Evolutionary conservation across 108 stramenopile genomes (phyloP), one percentile per base, ranked within the genome.

Genomic region (Fistulifera solaris): DNA sequence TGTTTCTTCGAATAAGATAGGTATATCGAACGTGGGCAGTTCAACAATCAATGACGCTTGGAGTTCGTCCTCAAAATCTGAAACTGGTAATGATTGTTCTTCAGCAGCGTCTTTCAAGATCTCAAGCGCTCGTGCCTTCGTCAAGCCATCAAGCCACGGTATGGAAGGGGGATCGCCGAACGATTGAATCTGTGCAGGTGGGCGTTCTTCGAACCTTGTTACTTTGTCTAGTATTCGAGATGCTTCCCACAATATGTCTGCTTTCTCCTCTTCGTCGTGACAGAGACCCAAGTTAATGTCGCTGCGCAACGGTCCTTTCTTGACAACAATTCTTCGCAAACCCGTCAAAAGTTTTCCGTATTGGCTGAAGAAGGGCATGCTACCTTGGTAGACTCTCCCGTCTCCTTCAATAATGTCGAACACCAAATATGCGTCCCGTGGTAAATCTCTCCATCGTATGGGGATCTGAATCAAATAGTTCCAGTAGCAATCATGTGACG

Each of bases 1-100:
- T 38, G 81, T 83, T 46, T 92, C 89, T 58, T 87, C 85, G 66
- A 87, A 72, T 16, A 92, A 47, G 12, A 92, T 70, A 2, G 89
- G 89, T 5, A 92, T 72, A 18, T 82, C 71, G 52, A 79, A 83
- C 1, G 44, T 64, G 2, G 89, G 89, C 28, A 92, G 42, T 59
- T 92, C 85, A 21, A 92, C 52, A 40, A 92, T 74, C 39, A 90
- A 35, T 3, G 31, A 35, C 31, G 31, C 31, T 35, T 40, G 40
- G 56, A 77, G 3, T 71, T 63, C 16, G 61, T 16, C 27, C 58
- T 23, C 11, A 15, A 11, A 39, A 19, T 19, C 51, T 21, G 28
- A 65, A 49, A 49, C 62, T 40, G 7, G 62, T 63, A 27, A 55
- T 55, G 25, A 59, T 65, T 13, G 66, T 67, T 52, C 56, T 51